Evolutionary conservation across 371 early-diverging fungal species (phyloP).

Genomic region (Mucor sp.): DNA sequence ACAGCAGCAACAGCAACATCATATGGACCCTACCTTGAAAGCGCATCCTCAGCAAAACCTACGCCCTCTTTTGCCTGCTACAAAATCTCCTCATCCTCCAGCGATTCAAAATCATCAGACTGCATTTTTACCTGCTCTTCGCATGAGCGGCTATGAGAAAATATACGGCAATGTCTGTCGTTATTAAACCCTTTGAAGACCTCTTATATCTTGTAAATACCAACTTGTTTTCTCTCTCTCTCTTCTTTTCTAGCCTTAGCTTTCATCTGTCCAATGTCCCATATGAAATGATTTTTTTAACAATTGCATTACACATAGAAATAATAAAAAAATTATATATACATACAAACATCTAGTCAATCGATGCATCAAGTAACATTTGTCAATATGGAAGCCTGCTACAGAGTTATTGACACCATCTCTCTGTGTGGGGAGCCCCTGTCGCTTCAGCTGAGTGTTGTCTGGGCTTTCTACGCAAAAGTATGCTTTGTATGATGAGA

Average conservation of each 20-base stretch:
- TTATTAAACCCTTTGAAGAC: slow-evolving; percentile 16
- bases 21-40: slow-evolving; percentile 9
- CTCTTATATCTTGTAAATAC: slow-evolving; percentile 8
- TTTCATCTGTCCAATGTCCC: background rate
- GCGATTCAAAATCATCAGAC: slow-evolving; percentile 6
- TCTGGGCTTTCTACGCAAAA: too few relatives aligned
- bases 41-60: slow-evolving; percentile 8
- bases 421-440: too few relatives aligned
- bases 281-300: background rate
- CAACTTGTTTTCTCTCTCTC: background rate
- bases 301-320: slow-evolving; percentile 1
- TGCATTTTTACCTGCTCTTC: slow-evolving; percentile 20
- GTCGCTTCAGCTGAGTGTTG: too few relatives aligned
- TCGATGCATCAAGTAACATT: too few relatives aligned
- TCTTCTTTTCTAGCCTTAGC: background rate
- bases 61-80: slow-evolving; percentile 28
- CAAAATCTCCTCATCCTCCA: slow-evolving; percentile 15
- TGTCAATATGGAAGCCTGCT: too few relatives aligned
- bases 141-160: slow-evolving; percentile 44
- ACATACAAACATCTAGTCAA: too few relatives aligned
- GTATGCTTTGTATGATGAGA: too few relatives aligned
- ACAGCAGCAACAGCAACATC: slow-evolving; percentile 5
- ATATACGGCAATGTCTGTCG: slow-evolving; percentile 43
- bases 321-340: background rate
- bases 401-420: too few relatives aligned